phyloP scores from a whole-genome alignment of 768 basidiomycete species.

The Hericium coralloides region DNA sequence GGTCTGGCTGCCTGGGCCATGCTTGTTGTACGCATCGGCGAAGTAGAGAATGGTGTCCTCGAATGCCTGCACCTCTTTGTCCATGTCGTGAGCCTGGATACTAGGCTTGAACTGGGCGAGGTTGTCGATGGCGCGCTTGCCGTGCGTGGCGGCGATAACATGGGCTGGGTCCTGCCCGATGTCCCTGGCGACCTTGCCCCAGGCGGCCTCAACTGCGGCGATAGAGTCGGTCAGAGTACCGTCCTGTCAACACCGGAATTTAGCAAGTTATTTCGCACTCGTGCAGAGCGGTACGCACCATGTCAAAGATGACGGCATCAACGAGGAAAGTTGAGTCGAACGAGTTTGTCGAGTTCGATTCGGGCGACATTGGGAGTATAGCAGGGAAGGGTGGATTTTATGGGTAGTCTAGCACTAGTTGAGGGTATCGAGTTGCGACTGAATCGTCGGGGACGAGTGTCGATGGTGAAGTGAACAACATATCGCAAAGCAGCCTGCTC shows the following conservation, averaged over 20 bases:
- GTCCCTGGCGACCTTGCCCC: constrained; percentile 63
- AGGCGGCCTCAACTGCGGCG: constrained; percentile 64
- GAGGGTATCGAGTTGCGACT: neutral
- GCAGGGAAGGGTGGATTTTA: too few species aligned
- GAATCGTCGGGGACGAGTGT: neutral
- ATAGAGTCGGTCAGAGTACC: constrained; percentile 71
- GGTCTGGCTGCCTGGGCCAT: constrained; percentile 24
- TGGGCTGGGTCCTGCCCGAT: constrained; percentile 57
- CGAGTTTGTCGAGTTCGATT: neutral
- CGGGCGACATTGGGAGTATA: neutral
- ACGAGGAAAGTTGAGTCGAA: constrained; percentile 28
- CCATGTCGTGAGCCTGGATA: constrained; percentile 49
- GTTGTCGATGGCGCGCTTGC: constrained; percentile 71
- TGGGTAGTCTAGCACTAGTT: neutral
- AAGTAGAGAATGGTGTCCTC: constrained; percentile 58
- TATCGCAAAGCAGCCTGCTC: neutral
- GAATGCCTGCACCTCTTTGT: constrained; percentile 46
- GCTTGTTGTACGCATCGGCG: constrained; percentile 48
- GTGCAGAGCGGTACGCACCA: constrained; percentile 32
- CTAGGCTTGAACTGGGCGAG: constrained; percentile 51
- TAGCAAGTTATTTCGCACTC: constrained; percentile 15
- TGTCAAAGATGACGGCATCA: constrained; percentile 60
- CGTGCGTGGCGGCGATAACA: constrained; percentile 71
- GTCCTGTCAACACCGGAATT: constrained; percentile 30
- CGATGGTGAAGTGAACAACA: neutral